Evolutionary conservation across 306 rosid genomes (phyloP).

Genomic region (Morella rubra): DNA sequence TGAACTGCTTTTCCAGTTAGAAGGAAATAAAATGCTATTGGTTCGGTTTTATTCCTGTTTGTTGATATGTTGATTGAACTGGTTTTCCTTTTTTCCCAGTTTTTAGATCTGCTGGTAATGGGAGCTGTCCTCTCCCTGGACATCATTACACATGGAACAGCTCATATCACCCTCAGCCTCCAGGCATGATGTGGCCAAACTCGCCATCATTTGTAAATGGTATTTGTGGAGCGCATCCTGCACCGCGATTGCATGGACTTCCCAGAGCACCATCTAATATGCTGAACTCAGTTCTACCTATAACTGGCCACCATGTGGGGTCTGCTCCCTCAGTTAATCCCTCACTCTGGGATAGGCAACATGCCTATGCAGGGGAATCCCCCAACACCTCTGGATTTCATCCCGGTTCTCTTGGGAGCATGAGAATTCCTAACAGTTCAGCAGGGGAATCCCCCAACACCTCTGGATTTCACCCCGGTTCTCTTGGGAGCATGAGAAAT

Average conservation of each 20-base stretch:
- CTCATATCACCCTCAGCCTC: constrained; percentile 64
- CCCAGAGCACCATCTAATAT: constrained; percentile 59
- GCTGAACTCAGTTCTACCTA: constrained; percentile 51
- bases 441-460: constrained; percentile 65
- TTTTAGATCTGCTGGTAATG: constrained; percentile 56
- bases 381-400: constrained; percentile 60
- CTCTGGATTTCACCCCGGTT: constrained; percentile 60
- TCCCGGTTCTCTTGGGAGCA: constrained; percentile 65
- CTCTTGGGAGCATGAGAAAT: constrained; percentile 64
- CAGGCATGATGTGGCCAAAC: constrained; percentile 64
- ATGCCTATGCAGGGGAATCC: constrained; percentile 63
- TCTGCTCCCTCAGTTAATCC: constrained; percentile 78
- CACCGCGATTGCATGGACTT: constrained; percentile 58
- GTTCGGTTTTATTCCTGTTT: constrained; percentile 9
- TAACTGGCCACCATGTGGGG: constrained; percentile 64
- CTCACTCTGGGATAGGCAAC: constrained; percentile 73
- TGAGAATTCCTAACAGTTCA: constrained; percentile 37
- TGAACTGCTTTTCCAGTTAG: background rate
- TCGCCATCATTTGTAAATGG: constrained; percentile 69
- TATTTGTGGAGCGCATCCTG: constrained; percentile 42
- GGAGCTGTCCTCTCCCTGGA: constrained; percentile 52
- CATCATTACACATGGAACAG: constrained; percentile 61
- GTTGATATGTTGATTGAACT: background rate
- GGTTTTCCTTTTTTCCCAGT: constrained; percentile 24
- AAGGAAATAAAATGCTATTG: background rate